These are phyloP conservation scores for Penicillium bovifimosum DNA, from an alignment of 495 filamentous ascomycete species.

Conservation along the genomic window DNA sequence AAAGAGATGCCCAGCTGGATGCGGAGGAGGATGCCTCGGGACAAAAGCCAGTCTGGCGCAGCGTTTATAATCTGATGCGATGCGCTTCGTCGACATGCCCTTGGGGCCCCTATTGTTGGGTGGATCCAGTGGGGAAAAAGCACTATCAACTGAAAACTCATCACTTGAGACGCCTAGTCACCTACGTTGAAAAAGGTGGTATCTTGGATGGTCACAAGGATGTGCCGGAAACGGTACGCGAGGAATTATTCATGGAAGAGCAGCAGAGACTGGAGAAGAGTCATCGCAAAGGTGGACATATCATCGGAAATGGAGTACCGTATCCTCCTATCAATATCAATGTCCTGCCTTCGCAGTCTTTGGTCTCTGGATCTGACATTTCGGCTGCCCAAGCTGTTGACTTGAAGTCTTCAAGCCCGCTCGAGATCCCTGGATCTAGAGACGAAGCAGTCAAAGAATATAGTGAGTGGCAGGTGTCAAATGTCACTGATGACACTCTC, in stretches of 20 bases:
- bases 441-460: conserved; percentile 23
- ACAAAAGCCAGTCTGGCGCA: conserved; percentile 17
- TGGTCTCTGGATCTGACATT: neutral
- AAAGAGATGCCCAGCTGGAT: conserved; percentile 9
- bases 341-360: conserved; percentile 11
- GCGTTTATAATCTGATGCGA: conserved; percentile 28
- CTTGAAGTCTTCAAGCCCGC: neutral
- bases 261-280: conserved; percentile 16
- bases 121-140: conserved; percentile 24
- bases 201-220: conserved; percentile 23
- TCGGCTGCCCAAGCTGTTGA: neutral
- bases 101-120: conserved; percentile 24
- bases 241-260: conserved; percentile 27
- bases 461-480: conserved; percentile 17
- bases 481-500: conserved; percentile 13
- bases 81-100: conserved; percentile 20
- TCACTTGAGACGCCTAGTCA: conserved; percentile 19
- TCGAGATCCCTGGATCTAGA: conserved; percentile 6
- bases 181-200: conserved; percentile 17
- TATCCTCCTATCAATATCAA: conserved; percentile 22
- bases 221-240: conserved; percentile 15
- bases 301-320: neutral
- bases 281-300: conserved; percentile 5
- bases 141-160: conserved; percentile 23
- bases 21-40: conserved; percentile 21